Conservation (phyloP, 2,329 filamentous ascomycete genomes). For the Talaromyces sp. region DNA sequence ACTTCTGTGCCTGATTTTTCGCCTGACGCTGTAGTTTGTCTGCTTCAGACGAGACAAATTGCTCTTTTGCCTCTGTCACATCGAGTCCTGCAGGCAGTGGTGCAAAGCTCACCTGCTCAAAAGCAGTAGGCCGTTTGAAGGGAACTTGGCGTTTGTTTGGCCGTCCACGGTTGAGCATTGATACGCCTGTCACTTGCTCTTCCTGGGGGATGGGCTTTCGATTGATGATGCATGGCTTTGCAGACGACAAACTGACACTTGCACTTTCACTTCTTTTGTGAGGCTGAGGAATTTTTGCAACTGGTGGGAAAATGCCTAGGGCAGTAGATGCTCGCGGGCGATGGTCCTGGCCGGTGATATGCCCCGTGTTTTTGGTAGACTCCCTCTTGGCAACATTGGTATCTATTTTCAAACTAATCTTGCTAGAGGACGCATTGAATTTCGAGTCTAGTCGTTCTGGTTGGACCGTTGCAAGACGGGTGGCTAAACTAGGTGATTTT, state of each 20-base stretch:
- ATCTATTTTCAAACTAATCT: neutral
- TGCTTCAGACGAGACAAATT: conserved; percentile 16
- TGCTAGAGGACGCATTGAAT: neutral
- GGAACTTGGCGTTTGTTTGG: conserved; percentile 10
- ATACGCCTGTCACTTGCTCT: conserved; percentile 5
- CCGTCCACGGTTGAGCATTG: conserved; percentile 10
- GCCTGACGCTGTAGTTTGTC: conserved; percentile 19
- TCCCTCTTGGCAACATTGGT: neutral
- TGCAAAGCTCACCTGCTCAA: neutral
- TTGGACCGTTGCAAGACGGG: conserved; percentile 9
- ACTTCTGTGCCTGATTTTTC: conserved; percentile 17
- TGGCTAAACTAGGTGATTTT: conserved; percentile 19
- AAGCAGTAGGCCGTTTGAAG: conserved; percentile 6
- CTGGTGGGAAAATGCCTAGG: conserved; percentile 5
- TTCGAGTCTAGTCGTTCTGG: conserved; percentile 1
- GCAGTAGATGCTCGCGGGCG: conserved; percentile 6
- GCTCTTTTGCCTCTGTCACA: conserved; percentile 13
- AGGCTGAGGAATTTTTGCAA: neutral
- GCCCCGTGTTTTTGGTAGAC: neutral
- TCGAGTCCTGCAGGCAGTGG: conserved; percentile 16
- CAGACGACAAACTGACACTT: neutral
- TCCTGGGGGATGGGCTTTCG: neutral
- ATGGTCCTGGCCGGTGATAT: neutral
- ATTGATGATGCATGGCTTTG: neutral
- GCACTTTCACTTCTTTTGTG: conserved; percentile 12